Evolutionary conservation across 2,329 filamentous ascomycete genomes (phyloP), one percentile per base, ranked within the genome.

Genomic region (Alternaria arbusti): DNA sequence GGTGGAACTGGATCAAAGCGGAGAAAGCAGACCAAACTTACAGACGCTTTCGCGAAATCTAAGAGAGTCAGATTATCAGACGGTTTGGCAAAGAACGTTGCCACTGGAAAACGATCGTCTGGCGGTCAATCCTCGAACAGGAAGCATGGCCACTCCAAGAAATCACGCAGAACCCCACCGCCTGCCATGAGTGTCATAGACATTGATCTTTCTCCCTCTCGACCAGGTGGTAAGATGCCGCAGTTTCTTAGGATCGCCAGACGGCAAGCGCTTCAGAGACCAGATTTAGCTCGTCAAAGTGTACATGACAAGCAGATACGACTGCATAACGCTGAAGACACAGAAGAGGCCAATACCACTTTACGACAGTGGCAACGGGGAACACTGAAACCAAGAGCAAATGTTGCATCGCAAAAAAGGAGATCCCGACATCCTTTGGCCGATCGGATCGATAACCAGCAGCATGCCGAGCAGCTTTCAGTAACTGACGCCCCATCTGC

Each of bases 231-330:
- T 60, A 67, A 81, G 8, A 78, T 82, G 40, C 86, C 88, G 9
- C 82, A 82, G 22, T 89, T 89, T 57, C 77, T 90, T 6, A 82
- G 83, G 56, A 73, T 90, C 61, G 88, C 88, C 32, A 82, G 82
- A 26, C 84, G 88, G 63, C 81, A 83, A 68, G 85, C 83, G 52
- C 83, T 84, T 9, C 81, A 79, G 44, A 80, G 82, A 50, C 73
- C 78, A 23, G 82, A 87, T 69, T 71, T 78, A 69, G 86, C 84
- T 36, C 82, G 86, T 58, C 83, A 85, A 67, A 86, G 83, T 46
- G 86, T 85, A 15, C 80, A 78, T 22, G 77, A 79, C 54, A 88
- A 89, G 68, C 79, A 84, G 40, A 80, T 89, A 54, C 80, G 82
- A 55, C 74, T 89, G 25, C 83, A 83, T 15, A 87, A 84, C 23